These are phyloP conservation scores for Solanum lignicaule DNA, from an alignment of 257 asterid genomes.

Conservation along the genomic window DNA sequence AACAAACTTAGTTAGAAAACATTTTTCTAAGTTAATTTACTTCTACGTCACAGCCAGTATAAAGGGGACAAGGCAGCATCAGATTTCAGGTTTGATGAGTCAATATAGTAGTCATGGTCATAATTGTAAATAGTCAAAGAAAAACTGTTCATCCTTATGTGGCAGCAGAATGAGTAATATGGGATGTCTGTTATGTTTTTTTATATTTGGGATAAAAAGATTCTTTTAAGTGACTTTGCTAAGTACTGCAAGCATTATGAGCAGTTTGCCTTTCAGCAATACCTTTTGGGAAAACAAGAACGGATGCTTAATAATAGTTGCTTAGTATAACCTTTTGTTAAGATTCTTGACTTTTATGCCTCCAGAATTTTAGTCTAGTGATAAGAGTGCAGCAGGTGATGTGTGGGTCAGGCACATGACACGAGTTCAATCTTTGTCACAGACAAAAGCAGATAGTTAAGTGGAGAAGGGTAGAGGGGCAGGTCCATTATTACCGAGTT, in stretches of 20 bases:
- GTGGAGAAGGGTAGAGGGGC: not conserved
- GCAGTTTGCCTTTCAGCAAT: not conserved
- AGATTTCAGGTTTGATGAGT: not conserved
- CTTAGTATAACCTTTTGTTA: not conserved
- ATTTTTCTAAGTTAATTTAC: not conserved
- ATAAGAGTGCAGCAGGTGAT: not conserved
- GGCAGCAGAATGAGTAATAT: not conserved
- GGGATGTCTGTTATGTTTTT: not conserved
- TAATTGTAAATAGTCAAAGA: not conserved
- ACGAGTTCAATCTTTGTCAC: not conserved
- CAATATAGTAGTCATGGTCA: not conserved
- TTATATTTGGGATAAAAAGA: not conserved
- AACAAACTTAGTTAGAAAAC: not conserved
- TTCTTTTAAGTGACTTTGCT: not conserved
- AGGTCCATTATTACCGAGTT: not conserved
- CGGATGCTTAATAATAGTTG: not conserved
- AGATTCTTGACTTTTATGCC: not conserved
- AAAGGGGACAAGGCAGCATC: not conserved
- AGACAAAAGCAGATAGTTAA: not conserved
- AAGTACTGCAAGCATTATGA: not conserved
- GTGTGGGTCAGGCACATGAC: not conserved
- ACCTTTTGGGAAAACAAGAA: not conserved
- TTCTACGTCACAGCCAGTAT: not conserved
- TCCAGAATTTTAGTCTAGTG: not conserved
- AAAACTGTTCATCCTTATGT: not conserved